Conservation (phyloP, 371 early-diverging fungal genomes). For the Batrachochytrium dendrobatidis region DNA sequence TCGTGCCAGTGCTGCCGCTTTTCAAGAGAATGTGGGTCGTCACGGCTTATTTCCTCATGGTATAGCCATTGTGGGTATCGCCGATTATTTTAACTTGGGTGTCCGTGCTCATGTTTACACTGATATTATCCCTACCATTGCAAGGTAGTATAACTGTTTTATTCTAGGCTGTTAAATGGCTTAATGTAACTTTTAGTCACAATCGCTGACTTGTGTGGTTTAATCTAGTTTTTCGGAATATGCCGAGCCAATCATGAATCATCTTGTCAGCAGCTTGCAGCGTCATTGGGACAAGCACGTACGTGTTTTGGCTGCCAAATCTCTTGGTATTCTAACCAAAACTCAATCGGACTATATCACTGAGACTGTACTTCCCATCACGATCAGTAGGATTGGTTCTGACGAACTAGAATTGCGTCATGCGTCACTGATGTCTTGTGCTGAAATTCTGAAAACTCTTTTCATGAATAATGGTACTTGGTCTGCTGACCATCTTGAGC, state of each 20-base stretch:
- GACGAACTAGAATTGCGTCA: constrained; percentile 65
- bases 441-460: constrained; percentile 56
- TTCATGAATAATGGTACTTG: not conserved
- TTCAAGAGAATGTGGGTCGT: constrained; percentile 95
- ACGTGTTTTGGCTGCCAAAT: constrained; percentile 65
- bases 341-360: constrained; percentile 17
- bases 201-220: not conserved
- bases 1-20: constrained; percentile 92
- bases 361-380: constrained; percentile 7
- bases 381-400: constrained; percentile 20
- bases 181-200: not conserved
- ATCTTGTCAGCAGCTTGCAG: constrained; percentile 52
- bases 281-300: constrained; percentile 84
- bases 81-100: constrained; percentile 88
- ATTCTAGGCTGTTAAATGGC: not conserved
- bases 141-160: constrained; percentile 64
- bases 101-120: constrained; percentile 67
- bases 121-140: constrained; percentile 58
- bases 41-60: constrained; percentile 90
- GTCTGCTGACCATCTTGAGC: not conserved
- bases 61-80: constrained; percentile 78
- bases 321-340: constrained; percentile 49
- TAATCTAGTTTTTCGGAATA: constrained; percentile 63
- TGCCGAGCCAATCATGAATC: constrained; percentile 59
- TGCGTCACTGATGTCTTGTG: constrained; percentile 66